Base-by-base conservation (phyloP, 2,329 filamentous ascomycete species). In the Thielaviopsis cerberus region DNA sequence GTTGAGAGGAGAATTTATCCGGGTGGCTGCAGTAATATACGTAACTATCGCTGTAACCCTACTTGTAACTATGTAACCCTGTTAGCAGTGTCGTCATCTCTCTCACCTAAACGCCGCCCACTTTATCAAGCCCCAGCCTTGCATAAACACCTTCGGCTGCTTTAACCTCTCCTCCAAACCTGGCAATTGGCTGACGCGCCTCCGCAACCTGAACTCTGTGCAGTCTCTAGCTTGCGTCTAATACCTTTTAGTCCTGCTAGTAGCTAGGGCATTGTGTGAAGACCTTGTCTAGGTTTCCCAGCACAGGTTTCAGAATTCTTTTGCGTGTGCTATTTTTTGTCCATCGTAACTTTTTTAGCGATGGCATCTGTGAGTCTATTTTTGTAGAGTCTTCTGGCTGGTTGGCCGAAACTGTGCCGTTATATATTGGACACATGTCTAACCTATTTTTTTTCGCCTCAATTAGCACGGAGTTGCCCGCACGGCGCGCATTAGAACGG, bases 401-500 rank as follows among this genome's bases (percentile, higher is more conserved):
- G n/a, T n/a, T n/a, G n/a, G n/a, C n/a, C n/a, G n/a, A n/a, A n/a
- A n/a, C n/a, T n/a, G n/a, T n/a, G n/a, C n/a, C 15, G 4, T 10
- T 4, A 48, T 48, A 48, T 48, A 6, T 22, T 8, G 6, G n/a
- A 48, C n/a, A 7, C 41, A 22, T 6, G 17, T 48, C 41, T 48
- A 22, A 48, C 41, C n/a, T 6, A 3, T 10, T 48, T 48, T 48
- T n/a, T 37, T 56, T 50, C 8, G 23, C 20, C 24, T 17, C 10
- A 48, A 51, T 56, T 56, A 95, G 88, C 90, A 96, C 78, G 88
- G 88, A 67, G 78, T 94, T 69, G 80, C 86, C 66, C 86, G 89
- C 67, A 76, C 79, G 61, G 75, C 77, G 62, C 74, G 76, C 64
- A 64, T 66, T 65, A 77, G 78, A 64, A 85, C 85, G 64, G 82